Base-by-base conservation (phyloP, 2,329 filamentous ascomycete genomes). In the Atkinsonella texensis region DNA sequence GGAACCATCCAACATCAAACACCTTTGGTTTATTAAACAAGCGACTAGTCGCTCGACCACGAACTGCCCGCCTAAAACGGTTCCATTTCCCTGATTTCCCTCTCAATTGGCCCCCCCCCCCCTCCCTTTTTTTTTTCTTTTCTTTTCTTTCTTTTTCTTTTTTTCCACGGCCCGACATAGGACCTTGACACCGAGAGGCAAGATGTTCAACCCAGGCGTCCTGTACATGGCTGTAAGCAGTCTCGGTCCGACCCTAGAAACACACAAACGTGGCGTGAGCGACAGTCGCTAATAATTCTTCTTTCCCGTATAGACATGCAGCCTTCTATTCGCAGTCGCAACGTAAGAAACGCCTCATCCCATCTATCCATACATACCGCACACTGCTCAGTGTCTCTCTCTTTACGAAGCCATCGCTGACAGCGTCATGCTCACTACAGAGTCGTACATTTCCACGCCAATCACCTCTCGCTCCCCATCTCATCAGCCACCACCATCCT, bases 391-490 rank as follows among this genome's bases (percentile, higher is more conserved):
- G 33, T 35, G 33, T 35, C 8, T 41, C 39, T 31, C 12, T n/a
- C 31, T n/a, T n/a, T n/a, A n/a, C n/a, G n/a, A n/a, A 28, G 20
- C 10, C 15, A 12, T 18, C 39, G 23, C 38, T n/a, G 12, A n/a
- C 3, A 31, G 17, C 11, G 7, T 20, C 20, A 47, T 39, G 4
- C 13, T 23, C 20, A 35, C 8, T 31, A 15, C 51, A 74, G 71
- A 12, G 62, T 68, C 57, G 60, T 69, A 49, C 69, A 73, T 57
- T 58, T 70, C 58, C 64, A 66, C 55, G 62, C 60, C 52, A 53
- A 62, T 15, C 61, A 60, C 48, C 66, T 74, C 41, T 71, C 69
- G 23, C 68, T 75, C 7, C 70, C 70, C 31, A 57, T 73, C 49
- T 61, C 68, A 2, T 59, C 66, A 0, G 52, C 45, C 45, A 49